These are phyloP conservation scores for Tylopilus rubrobrunneus DNA, from an alignment of 768 basidiomycete genomes.

Conservation along the genomic window DNA sequence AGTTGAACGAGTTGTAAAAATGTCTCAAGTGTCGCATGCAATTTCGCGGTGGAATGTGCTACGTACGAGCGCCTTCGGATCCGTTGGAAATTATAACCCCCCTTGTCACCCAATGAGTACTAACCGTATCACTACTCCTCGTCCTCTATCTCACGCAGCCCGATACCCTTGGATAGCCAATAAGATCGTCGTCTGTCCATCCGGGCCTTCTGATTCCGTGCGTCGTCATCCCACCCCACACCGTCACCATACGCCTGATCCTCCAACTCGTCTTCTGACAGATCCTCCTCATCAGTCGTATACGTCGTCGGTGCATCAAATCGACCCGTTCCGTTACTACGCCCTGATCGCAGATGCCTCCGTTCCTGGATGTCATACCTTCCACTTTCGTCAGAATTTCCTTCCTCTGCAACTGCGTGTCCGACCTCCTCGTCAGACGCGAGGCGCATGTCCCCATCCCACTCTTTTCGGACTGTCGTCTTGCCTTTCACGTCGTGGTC, in stretches of 20 bases:
- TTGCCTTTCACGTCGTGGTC: constrained; percentile 8
- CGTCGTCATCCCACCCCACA: constrained; percentile 25
- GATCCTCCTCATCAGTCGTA: constrained; percentile 44
- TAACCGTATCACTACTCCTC: constrained; percentile 1
- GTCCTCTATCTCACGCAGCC: constrained; percentile 23
- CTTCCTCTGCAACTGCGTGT: constrained; percentile 3
- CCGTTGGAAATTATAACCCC: neutral
- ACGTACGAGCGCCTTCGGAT: neutral
- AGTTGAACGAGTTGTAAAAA: neutral
- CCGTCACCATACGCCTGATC: constrained; percentile 21
- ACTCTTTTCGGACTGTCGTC: constrained; percentile 32
- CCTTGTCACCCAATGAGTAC: neutral
- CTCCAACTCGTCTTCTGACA: constrained; percentile 28
- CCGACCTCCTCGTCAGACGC: constrained; percentile 21
- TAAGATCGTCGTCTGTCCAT: constrained; percentile 39
- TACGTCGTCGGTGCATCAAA: constrained; percentile 43
- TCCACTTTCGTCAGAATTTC: constrained; percentile 50
- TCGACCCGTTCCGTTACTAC: constrained; percentile 34
- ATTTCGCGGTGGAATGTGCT: constrained; percentile 26
- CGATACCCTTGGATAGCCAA: constrained; percentile 55
- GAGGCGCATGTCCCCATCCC: constrained; percentile 37
- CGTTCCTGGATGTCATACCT: constrained; percentile 52
- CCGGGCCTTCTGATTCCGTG: constrained; percentile 1
- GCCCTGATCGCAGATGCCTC: constrained; percentile 43
- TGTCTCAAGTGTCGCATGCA: constrained; percentile 3